Evolutionary conservation across 1,139 yeast species (phyloP), one percentile per base, ranked within the genome.

Genomic region (Candida buenavistaensis): DNA sequence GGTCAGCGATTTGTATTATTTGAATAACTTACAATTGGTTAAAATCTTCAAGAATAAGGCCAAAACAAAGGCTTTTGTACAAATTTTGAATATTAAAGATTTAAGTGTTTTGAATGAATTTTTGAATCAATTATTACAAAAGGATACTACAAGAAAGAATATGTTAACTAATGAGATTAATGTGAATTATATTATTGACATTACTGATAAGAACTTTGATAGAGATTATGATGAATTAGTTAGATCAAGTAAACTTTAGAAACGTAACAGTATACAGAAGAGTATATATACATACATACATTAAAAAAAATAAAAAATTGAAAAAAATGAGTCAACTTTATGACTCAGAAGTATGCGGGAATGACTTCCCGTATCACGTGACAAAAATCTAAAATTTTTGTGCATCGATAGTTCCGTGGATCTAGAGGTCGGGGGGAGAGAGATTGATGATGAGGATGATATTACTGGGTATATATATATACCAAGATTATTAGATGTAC

Each of bases 21-120:
- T 69, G 43, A 52, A 64, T 44, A 58, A 68, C 41, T 54, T 69
- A 38, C 52, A 50, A 28, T 52, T 69, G 40, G 54, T 69, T 24
- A 50, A 53, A 32, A 67, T 70, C 21, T 61, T 64, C 45, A 69
- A 68, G 46, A 68, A 69, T 48, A 68, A 67, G 51, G 54, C 70
- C 10, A 65, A 64, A 40, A 69, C 73, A 4, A 57, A 59, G 37
- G 74, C 75, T 6, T 68, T 54, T 48, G 75, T 69, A 15, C 54
- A 58, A 34, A 54, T 67, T 22, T 46, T 46, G 37, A 57, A 61
- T 35, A 43, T 44, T 1, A 49, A 52, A 21, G 72, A 68, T 44
- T 54, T 70, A 39, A 44, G 43, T 7, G 49, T 61, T 15, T 48
- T 66, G 23, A 45, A 48, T 30, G 44, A 43, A 24, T 68, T 68